Evolutionary conservation across 148 eudicot genomes (phyloP).

Genomic region (Amaranthus cruentus): DNA sequence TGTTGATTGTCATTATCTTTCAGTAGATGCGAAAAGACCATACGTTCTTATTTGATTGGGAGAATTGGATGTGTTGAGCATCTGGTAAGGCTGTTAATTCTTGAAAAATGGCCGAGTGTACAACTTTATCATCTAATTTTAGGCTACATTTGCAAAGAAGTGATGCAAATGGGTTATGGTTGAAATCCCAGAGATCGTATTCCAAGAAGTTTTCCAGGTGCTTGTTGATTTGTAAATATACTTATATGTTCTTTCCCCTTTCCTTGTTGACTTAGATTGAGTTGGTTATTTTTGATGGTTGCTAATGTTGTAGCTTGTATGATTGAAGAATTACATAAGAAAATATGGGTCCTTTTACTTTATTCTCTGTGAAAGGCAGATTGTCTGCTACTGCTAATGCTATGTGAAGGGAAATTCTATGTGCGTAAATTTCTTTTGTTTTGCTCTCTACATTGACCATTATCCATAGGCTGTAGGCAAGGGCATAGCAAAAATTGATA

Average conservation of each 20-base stretch:
- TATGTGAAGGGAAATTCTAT: too few relatives aligned
- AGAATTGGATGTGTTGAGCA: constrained; percentile 31
- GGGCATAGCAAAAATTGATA: too few relatives aligned
- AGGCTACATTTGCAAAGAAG: constrained; percentile 33
- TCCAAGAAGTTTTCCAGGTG: constrained; percentile 21
- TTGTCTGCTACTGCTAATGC: too few relatives aligned
- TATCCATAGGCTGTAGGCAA: too few relatives aligned
- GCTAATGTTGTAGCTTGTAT: not conserved
- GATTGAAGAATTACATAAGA: not conserved
- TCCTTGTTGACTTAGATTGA: not conserved
- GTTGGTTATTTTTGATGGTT: not conserved
- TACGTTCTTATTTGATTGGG: not conserved
- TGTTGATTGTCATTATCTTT: constrained; percentile 7
- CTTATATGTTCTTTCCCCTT: not conserved
- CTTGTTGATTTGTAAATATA: not conserved
- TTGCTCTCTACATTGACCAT: too few relatives aligned
- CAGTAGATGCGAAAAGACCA: constrained; percentile 8
- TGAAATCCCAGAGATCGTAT: constrained; percentile 21
- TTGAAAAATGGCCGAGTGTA: constrained; percentile 49
- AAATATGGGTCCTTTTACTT: not conserved
- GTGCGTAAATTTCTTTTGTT: too few relatives aligned
- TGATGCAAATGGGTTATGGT: constrained; percentile 19
- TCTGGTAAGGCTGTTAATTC: not conserved
- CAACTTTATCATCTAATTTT: constrained; percentile 32
- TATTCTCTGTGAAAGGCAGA: too few relatives aligned